phyloP scores from a whole-genome alignment of 2,329 filamentous ascomycete species.

The Scedosporium minutisporum region DNA sequence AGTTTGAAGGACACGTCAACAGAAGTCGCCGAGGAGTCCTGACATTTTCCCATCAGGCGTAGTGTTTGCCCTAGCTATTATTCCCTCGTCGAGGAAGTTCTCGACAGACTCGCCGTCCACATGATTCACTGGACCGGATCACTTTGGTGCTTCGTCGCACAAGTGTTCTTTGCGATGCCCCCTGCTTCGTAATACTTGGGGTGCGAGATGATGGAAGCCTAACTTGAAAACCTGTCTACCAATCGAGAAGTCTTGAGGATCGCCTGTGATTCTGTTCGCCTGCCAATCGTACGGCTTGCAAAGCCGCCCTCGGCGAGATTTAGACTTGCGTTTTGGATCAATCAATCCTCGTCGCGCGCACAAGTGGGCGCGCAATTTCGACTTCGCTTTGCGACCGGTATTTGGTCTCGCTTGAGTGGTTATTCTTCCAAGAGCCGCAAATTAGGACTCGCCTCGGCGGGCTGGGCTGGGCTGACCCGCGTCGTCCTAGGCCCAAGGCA shows the following conservation, averaged over 20 bases:
- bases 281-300: not conserved
- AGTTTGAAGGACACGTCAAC: not conserved
- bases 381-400: too few species aligned
- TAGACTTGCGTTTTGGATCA: too few species aligned
- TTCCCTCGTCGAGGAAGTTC: not conserved
- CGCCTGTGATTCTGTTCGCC: not conserved
- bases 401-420: too few species aligned
- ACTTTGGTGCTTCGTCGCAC: not conserved
- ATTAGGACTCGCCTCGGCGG: too few species aligned
- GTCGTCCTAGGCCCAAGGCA: not conserved
- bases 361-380: too few species aligned
- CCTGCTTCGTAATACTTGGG: not conserved
- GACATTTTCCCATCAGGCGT: too few species aligned
- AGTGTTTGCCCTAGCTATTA: not conserved
- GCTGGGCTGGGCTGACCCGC: too few species aligned
- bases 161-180: not conserved
- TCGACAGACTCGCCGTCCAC: not conserved
- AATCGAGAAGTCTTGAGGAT: not conserved
- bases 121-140: not conserved
- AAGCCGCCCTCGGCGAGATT: too few species aligned
- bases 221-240: not conserved
- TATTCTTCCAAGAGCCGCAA: too few species aligned
- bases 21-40: too few species aligned
- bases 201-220: too few species aligned
- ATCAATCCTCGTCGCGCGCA: too few species aligned